Base-by-base conservation (phyloP, 306 rosid species). In the Inga leiocalycina region DNA sequence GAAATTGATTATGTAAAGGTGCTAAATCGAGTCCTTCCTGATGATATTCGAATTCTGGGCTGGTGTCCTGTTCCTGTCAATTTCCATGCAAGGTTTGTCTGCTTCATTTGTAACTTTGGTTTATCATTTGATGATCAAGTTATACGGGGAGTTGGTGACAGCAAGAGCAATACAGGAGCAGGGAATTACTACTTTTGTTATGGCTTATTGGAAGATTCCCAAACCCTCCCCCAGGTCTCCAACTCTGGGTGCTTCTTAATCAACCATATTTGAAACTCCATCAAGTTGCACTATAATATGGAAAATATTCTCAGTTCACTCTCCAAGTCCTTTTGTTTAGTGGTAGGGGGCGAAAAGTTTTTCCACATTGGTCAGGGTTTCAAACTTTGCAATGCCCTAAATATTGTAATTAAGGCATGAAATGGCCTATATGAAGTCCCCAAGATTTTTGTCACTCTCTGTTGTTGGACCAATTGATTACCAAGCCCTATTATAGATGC, bases 1-100 rank as follows among this genome's bases (percentile, higher is more conserved):
- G 98, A 95, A 89, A 88, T 93, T 69, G 96, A 95, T 91, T 95
- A 95, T 84, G 98, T 90, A 81, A 90, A 93, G 89, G 97, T 93
- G 83, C 88, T 95, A 77, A 95, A 93, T 89, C 90, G 92, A 86
- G 97, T 68, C 68, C 98, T 95, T 79, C 99, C 97, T 0, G 76
- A 82, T 81, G 98, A 95, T 87, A 95, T 95, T 82, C 90, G 97
- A 79, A 87, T 95, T 84, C 65, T 95, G 78, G 96, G 96, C 80
- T 95, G 99, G 98, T 93, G 90, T 85, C 86, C 97, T 80, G 91
- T 89, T 80, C 94, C 99, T 52, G 76, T 87, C 72, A 93, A 83
- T 86, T 95, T 91, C 85, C 96, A 92, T 92, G 98, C 99, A 49
- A 95, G 99, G 99, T 95, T 86, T 83, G 89, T 79, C 52, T 82